Base-by-base conservation (phyloP, 1,284 basidiomycete species). In the Rhodotorula sp. region DNA sequence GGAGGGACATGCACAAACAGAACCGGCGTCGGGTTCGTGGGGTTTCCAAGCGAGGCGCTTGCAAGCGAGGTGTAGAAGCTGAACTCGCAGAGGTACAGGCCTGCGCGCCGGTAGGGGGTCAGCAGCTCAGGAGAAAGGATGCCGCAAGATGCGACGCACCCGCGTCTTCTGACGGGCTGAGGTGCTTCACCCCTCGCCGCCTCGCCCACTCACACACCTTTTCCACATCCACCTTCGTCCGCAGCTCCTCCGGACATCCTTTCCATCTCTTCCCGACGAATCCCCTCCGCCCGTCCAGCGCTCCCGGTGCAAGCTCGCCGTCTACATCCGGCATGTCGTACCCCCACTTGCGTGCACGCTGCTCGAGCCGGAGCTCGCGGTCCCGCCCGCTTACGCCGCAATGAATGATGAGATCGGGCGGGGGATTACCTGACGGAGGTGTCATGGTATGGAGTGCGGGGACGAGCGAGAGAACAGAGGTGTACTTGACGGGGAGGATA, bases 11-110 rank as follows among this genome's bases (percentile, higher is more conserved):
- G 71, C 15, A 72, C 34, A 44, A 69, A 72, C 12, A 66, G 71
- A 6, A 72, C 67, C 0, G 64, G 71, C 8, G 67, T 69, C 9
- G 71, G 67, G 2, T 5, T 8, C 6, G 22, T 25, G 1, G 64
- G 60, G 19, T 60, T 46, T 17, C 5, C 29, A 15, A 41, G 39
- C 2, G 1, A 25, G 1, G 71, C 66, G 7, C 56, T 48, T 15
- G 63, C 63, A 34, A 72, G 41, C 13, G 63, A 66, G 17, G 55
- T 27, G 46, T 55, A 72, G 56, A 32, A 66, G 37, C 67, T 63
- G 60, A 60, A 72, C 27, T 72, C 71, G 64, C 71, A 72, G 1
- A 72, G 56, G 50, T 72, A 72, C 22, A 72, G 51, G 1, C 71
- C 71, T 66, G 60, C 13, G 21, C 29, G 17, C 8, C 39, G 9